Base-by-base conservation (phyloP, 495 filamentous ascomycete species). In the Haplographium delicatum region DNA sequence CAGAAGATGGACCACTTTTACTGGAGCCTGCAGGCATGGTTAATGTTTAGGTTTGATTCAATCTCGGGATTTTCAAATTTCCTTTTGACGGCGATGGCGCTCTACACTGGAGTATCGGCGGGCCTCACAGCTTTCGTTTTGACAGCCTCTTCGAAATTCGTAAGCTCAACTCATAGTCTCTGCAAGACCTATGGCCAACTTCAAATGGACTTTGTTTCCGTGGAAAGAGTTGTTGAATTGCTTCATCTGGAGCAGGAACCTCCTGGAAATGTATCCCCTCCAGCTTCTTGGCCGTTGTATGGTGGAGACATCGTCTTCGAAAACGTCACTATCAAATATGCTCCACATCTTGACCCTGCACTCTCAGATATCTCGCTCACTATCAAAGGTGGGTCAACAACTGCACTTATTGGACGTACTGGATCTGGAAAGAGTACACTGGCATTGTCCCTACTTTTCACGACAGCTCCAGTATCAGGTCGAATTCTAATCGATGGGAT, bases 1-100 rank as follows among this genome's bases (percentile, higher is more conserved):
- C 88, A 91, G 64, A 89, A 87, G 55, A 90, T 91, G 84, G 88
- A 94, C 60, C 88, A 94, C 64, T 89, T 94, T 67, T 94, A 90
- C 68, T 94, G 88, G 88, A 84, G 78, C 40, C 70, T 91, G 5
- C 87, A 91, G 58, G 76, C 79, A 22, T 94, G 88, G 88, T 72
- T 94, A 6, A 81, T 79, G 60, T 88, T 82, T 57, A 84, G 88
- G 25, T 91, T 88, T 54, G 85, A 88, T 61, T 61, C 71, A 33
- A 65, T 91, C 10, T 87, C 86, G 1, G 84, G 82, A 0, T 54
- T 73, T 16, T 86, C 86, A 9, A 88, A 84, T 0, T 88, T 91
- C 49, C 60, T 77, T 2, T 65, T 94, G 22, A 87, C 86, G 1
- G 65, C 80, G 20, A 67, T 90, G 10, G 87, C 87, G 5, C 65